Base-by-base conservation (phyloP, 2,329 filamentous ascomycete genomes). In the Paracorniculantispora psalliotae region DNA sequence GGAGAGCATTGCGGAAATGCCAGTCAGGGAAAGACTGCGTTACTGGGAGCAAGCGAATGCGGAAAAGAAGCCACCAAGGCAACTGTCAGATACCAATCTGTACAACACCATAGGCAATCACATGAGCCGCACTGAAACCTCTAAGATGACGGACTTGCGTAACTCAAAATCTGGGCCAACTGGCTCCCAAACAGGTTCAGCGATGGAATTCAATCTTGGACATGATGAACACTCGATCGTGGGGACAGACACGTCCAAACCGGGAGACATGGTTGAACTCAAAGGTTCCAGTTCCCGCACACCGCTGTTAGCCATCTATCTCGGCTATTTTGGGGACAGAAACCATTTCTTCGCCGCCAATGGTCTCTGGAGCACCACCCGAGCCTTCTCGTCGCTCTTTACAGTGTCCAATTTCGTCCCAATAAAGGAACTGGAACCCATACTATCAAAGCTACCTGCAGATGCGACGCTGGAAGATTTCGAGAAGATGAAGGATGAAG, bases 301-400 rank as follows among this genome's bases (percentile, higher is more conserved):
- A 21, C 77, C 79, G 4, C 62, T 82, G 17, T 71, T 85, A 47
- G 82, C 76, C 13, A 67, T 86, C 47, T 83, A 79, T 63, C 71
- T 86, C 8, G 81, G 81, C 15, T 76, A 71, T 56, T 75, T 81
- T 62, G 75, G 79, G 41, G 76, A 76, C 19, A 72, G 77, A 44
- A 73, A 82, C 63, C 81, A 84, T 66, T 83, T 80, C 66, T 84
- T 83, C 67, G 77, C 79, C 30, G 75, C 68, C 63, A 78, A 75
- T 17, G 82, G 82, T 62, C 78, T 77, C 72, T 79, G 82, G 67
- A 65, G 78, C 17, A 75, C 75, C 9, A 75, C 73, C 54, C 59
- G 75, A 39, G 71, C 71, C 17, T 68, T 80, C 30, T 73, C 69
- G 46, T 73, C 79, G 1, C 68, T 79, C 37, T 86, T 86, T 65